Conservation (phyloP, 768 basidiomycete genomes). For the Mycena crocata region DNA sequence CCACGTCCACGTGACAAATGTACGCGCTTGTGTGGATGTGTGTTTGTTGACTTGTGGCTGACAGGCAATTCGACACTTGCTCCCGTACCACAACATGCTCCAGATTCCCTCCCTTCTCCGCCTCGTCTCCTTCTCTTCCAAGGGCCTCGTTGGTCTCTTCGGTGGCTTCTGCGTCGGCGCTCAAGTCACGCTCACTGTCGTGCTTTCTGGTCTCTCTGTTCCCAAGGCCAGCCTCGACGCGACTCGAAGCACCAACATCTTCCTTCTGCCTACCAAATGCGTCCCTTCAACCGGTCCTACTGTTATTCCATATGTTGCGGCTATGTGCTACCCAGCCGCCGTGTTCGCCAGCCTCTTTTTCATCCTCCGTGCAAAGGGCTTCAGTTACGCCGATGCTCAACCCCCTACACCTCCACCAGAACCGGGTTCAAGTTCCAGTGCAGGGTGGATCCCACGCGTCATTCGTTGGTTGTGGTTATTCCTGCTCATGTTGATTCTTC, state of each 20-base stretch:
- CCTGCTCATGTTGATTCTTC: neutral
- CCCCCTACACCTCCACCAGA: neutral
- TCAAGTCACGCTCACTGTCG: too few relatives aligned
- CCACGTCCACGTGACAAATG: neutral
- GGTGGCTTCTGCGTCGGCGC: too few relatives aligned
- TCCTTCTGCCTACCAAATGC: conserved; percentile 13
- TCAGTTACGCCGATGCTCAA: neutral
- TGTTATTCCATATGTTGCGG: neutral
- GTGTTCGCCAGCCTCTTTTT: neutral
- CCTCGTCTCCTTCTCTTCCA: too few relatives aligned
- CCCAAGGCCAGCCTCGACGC: neutral
- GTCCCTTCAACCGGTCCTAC: neutral
- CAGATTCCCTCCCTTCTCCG: too few relatives aligned
- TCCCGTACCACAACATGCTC: neutral
- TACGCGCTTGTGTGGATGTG: neutral
- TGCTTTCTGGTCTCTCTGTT: too few relatives aligned
- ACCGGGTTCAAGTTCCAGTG: neutral
- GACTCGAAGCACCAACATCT: neutral
- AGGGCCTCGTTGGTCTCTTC: too few relatives aligned
- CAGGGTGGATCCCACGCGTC: neutral
- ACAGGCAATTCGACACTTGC: neutral
- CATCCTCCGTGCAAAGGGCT: conserved; percentile 14
- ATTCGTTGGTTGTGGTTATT: neutral
- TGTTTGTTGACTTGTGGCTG: too few relatives aligned
- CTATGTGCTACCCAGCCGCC: conserved; percentile 1